Evolutionary conservation across 768 basidiomycete species (phyloP), one percentile per base, ranked within the genome.

Genomic region (Floccularia luteovirens): DNA sequence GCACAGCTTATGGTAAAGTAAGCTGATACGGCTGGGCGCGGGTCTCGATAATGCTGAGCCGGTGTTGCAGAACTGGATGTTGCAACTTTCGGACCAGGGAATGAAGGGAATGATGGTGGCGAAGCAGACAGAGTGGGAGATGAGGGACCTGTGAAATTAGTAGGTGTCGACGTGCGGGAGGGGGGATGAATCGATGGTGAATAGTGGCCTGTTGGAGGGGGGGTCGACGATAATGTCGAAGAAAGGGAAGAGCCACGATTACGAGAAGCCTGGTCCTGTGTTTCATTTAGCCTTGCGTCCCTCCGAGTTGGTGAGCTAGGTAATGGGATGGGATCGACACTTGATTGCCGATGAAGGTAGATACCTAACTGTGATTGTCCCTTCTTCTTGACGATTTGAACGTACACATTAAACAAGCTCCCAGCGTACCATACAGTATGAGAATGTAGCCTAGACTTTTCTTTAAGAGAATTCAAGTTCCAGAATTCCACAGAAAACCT

Each of bases 401-500:
- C 81, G 51, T 93, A 94, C 1, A 90, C 79, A 47, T 90, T 90
- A 68, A 81, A 92, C 51, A 88, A 64, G 50, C 77, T 89, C 6
- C 92, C 92, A 2, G 85, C 90, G 54, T 91, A 88, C 77, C 88
- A 92, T 39, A 93, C 71, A 2, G 91, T 96, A 40, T 80, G 77
- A 5, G 86, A 89, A 57, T 93, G 80, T 37, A 88, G 59, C 12
- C 90, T 70, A 37, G 79, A 77, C 61, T 92, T 94, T 62, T 94
- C 91, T 43, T 80, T 82, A 27, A 96, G 69, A 24, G 69, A 61
- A 44, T 86, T 82, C 14, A 90, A 72, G 51, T 85, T 83, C 83
- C 87, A 93, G 55, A 94, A 94, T 59, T 94, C 91, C 38, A 90
- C 87, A 6, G 77, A 76, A 54, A 94, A 90, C 16, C 91, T 75